Percentiles rank a stretch among this genome's conserved stretches.
Conservation (phyloP, 23 red algal species). For the Gracilaria caudata region DNA sequence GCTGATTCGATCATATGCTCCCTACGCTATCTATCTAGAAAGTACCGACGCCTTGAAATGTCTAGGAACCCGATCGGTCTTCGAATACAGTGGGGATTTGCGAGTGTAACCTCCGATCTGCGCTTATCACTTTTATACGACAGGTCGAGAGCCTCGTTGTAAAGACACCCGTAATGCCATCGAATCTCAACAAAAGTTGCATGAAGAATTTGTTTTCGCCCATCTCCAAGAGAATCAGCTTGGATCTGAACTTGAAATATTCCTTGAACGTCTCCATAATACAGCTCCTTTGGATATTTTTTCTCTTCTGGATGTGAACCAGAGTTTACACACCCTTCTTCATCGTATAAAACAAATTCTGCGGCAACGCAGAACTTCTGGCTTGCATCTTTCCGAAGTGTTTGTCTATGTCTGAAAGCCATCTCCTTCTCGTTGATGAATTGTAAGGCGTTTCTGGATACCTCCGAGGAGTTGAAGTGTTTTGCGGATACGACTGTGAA, state of each 20-base stretch:
- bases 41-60: not conserved
- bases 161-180: not conserved
- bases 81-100: not conserved
- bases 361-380: constrained; percentile 8
- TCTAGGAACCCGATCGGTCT: not conserved
- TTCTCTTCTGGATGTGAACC: not conserved
- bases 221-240: not conserved
- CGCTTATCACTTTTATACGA: not conserved
- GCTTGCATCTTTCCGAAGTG: not conserved
- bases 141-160: not conserved
- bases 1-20: too few species aligned
- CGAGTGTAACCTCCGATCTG: not conserved
- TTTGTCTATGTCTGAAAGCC: not conserved
- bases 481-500: too few species aligned
- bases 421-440: not conserved
- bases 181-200: not conserved
- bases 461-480: too few species aligned
- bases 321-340: not conserved
- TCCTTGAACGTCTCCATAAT: not conserved
- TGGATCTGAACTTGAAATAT: not conserved
- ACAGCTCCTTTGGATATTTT: too few species aligned
- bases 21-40: too few species aligned
- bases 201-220: not conserved
- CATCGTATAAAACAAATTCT: not conserved
- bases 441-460: not conserved